Evolutionary conservation across 2,329 filamentous ascomycete species (phyloP).

Genomic region (Penicillium brevicompactum): DNA sequence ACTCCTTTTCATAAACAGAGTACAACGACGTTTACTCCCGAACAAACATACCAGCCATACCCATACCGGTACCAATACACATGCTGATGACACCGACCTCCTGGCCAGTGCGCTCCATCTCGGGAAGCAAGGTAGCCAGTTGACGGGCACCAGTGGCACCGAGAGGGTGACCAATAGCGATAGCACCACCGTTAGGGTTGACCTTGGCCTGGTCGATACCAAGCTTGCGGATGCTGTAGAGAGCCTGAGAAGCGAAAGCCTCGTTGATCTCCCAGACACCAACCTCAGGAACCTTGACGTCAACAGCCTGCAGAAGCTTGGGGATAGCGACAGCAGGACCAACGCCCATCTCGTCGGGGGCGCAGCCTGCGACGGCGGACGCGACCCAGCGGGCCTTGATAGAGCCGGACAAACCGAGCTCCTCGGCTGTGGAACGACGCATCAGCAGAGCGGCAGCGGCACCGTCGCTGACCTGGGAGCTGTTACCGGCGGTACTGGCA

Average conservation of each 20-base stretch:
- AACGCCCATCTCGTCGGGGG: constrained; percentile 91
- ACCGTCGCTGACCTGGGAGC: constrained; percentile 82
- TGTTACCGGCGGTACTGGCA: constrained; percentile 81
- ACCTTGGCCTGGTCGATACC: constrained; percentile 67
- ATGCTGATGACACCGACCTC: constrained; percentile 86
- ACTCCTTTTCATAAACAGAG: constrained; percentile 2
- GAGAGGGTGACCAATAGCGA: constrained; percentile 89
- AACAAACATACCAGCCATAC: constrained; percentile 70
- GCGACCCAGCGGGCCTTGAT: constrained; percentile 85
- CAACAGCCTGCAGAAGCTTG: constrained; percentile 70
- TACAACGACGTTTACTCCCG: constrained; percentile 53
- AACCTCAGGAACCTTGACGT: constrained; percentile 69
- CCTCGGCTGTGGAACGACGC: constrained; percentile 75
- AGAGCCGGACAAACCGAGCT: constrained; percentile 66
- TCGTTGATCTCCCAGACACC: constrained; percentile 94
- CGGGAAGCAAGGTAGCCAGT: constrained; percentile 71
- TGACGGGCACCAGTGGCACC: constrained; percentile 86
- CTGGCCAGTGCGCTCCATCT: constrained; percentile 67
- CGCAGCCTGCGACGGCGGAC: constrained; percentile 74
- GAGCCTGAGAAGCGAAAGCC: constrained; percentile 65
- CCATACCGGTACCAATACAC: constrained; percentile 85
- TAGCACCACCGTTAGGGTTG: constrained; percentile 90
- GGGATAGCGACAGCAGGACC: constrained; percentile 87
- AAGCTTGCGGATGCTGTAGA: constrained; percentile 69
- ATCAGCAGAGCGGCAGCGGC: constrained; percentile 83